A percentile compares a stretch with the other conserved stretches of the same genome.
phyloP scores from a whole-genome alignment of 2,329 filamentous ascomycete species.

The Cryphonectria radicalis region DNA sequence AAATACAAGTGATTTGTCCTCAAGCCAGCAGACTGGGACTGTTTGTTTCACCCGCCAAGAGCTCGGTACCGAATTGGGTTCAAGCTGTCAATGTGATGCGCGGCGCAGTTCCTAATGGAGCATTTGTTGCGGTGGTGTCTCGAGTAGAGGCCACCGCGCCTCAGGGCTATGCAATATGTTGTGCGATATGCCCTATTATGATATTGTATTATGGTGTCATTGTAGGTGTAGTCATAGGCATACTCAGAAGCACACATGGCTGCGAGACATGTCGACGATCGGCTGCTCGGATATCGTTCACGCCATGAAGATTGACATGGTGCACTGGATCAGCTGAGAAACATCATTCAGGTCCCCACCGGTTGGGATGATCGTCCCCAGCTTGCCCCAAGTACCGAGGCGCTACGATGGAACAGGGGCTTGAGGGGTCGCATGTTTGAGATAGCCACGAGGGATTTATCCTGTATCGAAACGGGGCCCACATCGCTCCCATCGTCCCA shows the following conservation, averaged over 20 bases:
- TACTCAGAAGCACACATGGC: too few relatives aligned
- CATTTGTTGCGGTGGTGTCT: not conserved
- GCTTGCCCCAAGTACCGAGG: conserved; percentile 7
- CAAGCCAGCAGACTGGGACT: not conserved
- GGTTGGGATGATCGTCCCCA: not conserved
- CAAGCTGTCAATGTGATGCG: not conserved
- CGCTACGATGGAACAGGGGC: conserved; percentile 1
- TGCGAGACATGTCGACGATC: not conserved
- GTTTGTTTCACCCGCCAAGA: conserved; percentile 1
- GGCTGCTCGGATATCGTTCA: not conserved
- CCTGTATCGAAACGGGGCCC: not conserved
- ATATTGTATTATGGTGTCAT: not conserved
- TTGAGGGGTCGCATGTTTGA: not conserved
- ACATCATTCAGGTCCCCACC: not conserved
- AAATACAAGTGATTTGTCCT: not conserved
- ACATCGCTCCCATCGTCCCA: not conserved
- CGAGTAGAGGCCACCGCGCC: not conserved
- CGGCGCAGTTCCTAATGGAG: not conserved
- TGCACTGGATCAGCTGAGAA: not conserved
- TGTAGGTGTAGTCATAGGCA: not conserved
- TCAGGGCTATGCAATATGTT: not conserved
- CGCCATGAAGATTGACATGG: not conserved
- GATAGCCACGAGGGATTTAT: conserved; percentile 1
- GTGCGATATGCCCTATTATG: not conserved
- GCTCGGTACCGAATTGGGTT: not conserved